Evolutionary conservation across 257 asterid genomes (phyloP), one percentile per base, ranked within the genome.

Genomic region (Solanum dulcamara): DNA sequence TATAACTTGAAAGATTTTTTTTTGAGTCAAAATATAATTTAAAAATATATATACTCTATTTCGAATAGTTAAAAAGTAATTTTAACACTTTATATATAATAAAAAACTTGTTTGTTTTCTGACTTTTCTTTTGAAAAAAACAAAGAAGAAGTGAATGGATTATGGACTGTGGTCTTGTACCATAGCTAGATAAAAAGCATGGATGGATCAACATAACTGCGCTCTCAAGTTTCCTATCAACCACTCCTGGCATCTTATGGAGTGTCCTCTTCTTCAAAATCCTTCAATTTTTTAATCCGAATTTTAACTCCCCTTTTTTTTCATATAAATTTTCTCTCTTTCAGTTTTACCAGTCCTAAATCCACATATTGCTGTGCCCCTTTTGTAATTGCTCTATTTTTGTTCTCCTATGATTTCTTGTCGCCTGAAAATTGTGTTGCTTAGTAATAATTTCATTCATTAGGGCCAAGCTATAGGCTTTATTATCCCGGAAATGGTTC

Each of bases 401-500:
- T 53, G 62, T 59, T 57, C 28, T 57, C n/a, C 64, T n/a, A 57
- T 57, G 64, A n/a, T 59, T 59, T 30, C 67, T 59, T 24, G 32
- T 15, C 38, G 26, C 30, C 50, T 40, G 33, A 2, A 20, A 71
- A 24, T 71, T 38, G 51, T 20, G 12, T 70, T 11, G 18, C 80
- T 37, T 37, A 33, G 46, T 33, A 0, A 12, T 24, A 42, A 24
- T 74, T 42, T 24, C 37, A 74, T 74, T 74, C 57, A 8, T 24
- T 74, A 74, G 57, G 81, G 74, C n/a, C 22, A 28, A 62, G 20
- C 33, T 5, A 6, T 74, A 42, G 81, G 13, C 44, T 26, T 44
- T 44, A 70, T 37, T 68, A 42, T 75, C 13, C 14, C 24, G 44
- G 80, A 88, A 88, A 96, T 96, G 98, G 93, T 89, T 81, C 98